A percentile compares a stretch with the other conserved stretches of the same genome.
Conservation (phyloP, 2,329 filamentous ascomycete genomes). For the Cladophialophora exuberans region DNA sequence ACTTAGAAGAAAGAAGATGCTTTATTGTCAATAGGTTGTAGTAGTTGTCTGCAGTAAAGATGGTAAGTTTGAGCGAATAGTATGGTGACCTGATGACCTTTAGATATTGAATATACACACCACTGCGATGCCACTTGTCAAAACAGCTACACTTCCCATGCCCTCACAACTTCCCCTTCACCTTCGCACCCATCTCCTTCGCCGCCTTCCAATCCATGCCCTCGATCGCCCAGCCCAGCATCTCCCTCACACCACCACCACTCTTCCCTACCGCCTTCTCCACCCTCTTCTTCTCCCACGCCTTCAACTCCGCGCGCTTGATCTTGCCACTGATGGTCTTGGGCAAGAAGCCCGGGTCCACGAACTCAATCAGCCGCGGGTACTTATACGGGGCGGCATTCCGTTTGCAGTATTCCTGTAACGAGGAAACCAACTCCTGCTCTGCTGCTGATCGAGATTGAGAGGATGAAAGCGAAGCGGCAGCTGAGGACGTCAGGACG, state of each 20-base stretch:
- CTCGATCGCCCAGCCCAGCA: no score
- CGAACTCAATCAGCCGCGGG: slow-evolving; percentile 45
- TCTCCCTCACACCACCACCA: no score
- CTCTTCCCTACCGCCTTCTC: not conserved
- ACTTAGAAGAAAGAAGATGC: no score
- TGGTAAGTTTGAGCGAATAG: no score
- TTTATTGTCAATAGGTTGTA: no score
- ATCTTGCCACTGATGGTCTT: slow-evolving; percentile 47
- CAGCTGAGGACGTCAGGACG: slow-evolving; percentile 36
- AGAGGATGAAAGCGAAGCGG: not conserved
- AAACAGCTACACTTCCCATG: no score
- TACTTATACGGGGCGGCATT: slow-evolving; percentile 49
- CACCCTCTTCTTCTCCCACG: slow-evolving; percentile 40
- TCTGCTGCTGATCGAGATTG: not conserved
- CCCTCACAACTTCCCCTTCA: slow-evolving; percentile 25
- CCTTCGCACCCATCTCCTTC: not conserved
- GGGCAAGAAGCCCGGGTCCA: slow-evolving; percentile 41
- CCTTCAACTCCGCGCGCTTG: slow-evolving; percentile 42
- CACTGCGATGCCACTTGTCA: no score
- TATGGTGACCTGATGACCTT: no score
- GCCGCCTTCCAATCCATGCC: no score
- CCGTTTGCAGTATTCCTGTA: slow-evolving; percentile 47
- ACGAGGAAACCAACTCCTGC: slow-evolving; percentile 37
- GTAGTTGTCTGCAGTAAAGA: no score
- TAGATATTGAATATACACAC: no score